Evolutionary conservation across 345 rosid species (phyloP), one percentile per base, ranked within the genome.

Genomic region (Sapria himalayana): DNA sequence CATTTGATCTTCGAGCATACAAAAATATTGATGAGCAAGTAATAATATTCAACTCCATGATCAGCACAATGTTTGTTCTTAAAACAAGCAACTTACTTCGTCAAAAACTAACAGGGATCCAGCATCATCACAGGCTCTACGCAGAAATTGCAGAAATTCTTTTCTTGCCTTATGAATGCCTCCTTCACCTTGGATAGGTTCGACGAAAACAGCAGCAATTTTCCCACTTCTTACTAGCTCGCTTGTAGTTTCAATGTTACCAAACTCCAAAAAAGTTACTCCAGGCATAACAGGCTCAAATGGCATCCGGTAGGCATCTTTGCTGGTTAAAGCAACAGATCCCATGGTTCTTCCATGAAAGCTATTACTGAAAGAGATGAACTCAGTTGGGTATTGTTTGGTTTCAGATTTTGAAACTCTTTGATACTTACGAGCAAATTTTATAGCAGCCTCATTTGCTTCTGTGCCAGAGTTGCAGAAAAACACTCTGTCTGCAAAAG

Each of bases 231-330:
- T 34, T 42, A 79, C 76, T 19, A 61, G 55, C 11, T 74, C 69
- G 5, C 27, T 55, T 10, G 94, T 63, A 9, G 85, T 73, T 62
- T 74, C 56, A 15, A 62, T 56, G 46, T 89, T 62, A 16, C 98
- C 94, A 39, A 70, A 82, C 46, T 89, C 94, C 31, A 79, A 51
- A 54, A 89, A 89, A 32, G 77, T 76, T 23, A 78, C 94, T 35
- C 94, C 98, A n/a, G 98, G 91, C 98, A 89, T 82, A 49, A 89
- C 76, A 25, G 98, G 98, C 48, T 89, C 82, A 39, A 82, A 79
- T 43, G 98, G 98, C 15, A 62, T 60, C 53, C 94, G 59, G 23
- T 89, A 89, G 14, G 78, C 62, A 45, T 68, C 81, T 67, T 89
- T 89, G 66, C 94, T 89, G 17, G 98, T 89, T 59, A 89, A 50